phyloP scores from a whole-genome alignment of 352 stramenopile genomes.

The Poterioochromonas sp. region DNA sequence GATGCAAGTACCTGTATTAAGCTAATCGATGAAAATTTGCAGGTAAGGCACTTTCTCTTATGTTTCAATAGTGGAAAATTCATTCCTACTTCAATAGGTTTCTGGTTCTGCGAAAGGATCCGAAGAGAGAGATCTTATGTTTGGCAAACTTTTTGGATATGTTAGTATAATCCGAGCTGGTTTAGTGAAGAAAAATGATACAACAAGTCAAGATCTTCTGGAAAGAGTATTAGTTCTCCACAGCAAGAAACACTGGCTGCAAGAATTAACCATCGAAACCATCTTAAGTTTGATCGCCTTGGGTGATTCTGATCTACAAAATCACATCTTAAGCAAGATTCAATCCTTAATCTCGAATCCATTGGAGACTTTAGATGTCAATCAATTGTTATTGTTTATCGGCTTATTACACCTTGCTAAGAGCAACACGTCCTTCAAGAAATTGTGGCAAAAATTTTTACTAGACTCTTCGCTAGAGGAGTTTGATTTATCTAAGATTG shows the following conservation, averaged over 20 bases:
- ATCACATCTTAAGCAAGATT: not conserved
- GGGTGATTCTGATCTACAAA: not conserved
- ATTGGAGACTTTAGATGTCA: not conserved
- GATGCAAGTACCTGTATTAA: not conserved
- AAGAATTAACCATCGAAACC: not conserved
- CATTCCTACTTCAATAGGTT: slow-evolving; percentile 50
- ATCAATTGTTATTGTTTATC: not conserved
- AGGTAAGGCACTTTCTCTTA: not conserved
- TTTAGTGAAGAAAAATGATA: slow-evolving; percentile 45
- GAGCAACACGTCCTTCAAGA: not conserved
- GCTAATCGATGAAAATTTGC: not conserved
- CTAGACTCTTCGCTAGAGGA: too few relatives aligned
- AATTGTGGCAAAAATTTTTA: not conserved
- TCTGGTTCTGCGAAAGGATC: slow-evolving; percentile 71
- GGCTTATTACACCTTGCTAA: not conserved
- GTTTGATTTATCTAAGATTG: too few relatives aligned
- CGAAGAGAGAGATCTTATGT: slow-evolving; percentile 80
- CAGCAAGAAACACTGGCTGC: not conserved
- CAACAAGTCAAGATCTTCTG: not conserved
- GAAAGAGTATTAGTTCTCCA: not conserved
- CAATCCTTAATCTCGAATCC: not conserved
- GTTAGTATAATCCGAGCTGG: slow-evolving; percentile 65
- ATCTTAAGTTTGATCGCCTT: not conserved
- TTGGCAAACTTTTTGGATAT: slow-evolving; percentile 72
- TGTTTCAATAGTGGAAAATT: not conserved